Evolutionary conservation across 441 rosid genomes (phyloP).

Genomic region (Populus trichocarpa): DNA sequence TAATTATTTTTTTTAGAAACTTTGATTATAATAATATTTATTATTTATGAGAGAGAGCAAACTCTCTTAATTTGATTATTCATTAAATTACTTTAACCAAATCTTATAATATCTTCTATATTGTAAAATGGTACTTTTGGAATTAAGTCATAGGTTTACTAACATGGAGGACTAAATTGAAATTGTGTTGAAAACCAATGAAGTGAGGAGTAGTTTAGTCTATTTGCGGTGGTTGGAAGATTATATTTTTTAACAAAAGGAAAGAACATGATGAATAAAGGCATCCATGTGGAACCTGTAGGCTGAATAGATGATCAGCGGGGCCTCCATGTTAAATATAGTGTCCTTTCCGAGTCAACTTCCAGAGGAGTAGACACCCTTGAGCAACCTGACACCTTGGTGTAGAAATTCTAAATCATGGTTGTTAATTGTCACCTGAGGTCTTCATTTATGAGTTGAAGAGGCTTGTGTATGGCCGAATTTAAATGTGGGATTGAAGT

Average conservation of each 20-base stretch:
- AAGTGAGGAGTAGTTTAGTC: background rate
- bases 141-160: background rate
- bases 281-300: conserved; percentile 3
- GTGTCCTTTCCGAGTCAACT: background rate
- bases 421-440: too few relatives aligned
- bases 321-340: background rate
- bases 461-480: too few relatives aligned
- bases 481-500: too few relatives aligned
- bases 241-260: background rate
- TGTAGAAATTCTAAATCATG: too few relatives aligned
- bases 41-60: too few relatives aligned
- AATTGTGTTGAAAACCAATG: background rate
- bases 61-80: too few relatives aligned
- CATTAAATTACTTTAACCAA: too few relatives aligned
- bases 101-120: too few relatives aligned
- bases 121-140: background rate
- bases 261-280: background rate
- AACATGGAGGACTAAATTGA: background rate
- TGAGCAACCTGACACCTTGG: too few relatives aligned
- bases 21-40: too few relatives aligned
- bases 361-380: background rate
- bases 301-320: background rate
- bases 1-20: too few relatives aligned
- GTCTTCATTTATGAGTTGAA: too few relatives aligned
- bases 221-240: background rate